phyloP scores from a whole-genome alignment of 345 rosid species.

The Lepidium sativum region DNA sequence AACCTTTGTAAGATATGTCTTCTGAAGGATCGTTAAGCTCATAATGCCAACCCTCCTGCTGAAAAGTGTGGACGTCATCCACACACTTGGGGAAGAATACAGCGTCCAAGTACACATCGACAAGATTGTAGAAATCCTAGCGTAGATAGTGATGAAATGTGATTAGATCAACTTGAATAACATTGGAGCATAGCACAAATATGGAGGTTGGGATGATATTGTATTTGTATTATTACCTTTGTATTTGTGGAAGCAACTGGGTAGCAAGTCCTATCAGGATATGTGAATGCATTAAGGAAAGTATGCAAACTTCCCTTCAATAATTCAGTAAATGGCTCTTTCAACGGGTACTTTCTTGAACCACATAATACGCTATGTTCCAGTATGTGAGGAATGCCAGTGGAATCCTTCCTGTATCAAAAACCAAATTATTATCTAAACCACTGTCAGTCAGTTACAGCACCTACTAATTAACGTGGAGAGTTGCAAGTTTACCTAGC shows the following conservation, averaged over 20 bases:
- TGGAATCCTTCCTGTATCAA: slow-evolving; percentile 68
- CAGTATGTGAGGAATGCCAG: slow-evolving; percentile 88
- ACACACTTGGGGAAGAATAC: slow-evolving; percentile 94
- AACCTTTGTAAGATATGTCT: slow-evolving; percentile 89
- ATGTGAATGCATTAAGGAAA: slow-evolving; percentile 79
- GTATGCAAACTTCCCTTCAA: slow-evolving; percentile 82
- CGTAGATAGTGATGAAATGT: slow-evolving; percentile 11
- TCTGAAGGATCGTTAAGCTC: slow-evolving; percentile 81
- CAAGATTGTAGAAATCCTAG: slow-evolving; percentile 90
- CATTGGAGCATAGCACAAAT: not conserved
- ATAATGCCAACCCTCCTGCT: slow-evolving; percentile 91
- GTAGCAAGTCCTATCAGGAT: slow-evolving; percentile 88
- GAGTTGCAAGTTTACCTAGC: not conserved
- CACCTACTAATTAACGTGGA: not conserved
- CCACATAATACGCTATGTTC: slow-evolving; percentile 92
- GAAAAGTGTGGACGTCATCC: slow-evolving; percentile 77
- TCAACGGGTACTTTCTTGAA: slow-evolving; percentile 79
- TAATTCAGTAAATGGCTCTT: slow-evolving; percentile 85
- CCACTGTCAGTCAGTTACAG: not conserved
- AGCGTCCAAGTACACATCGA: slow-evolving; percentile 92
- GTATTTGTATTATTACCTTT: slow-evolving; percentile 35
- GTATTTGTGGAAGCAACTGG: slow-evolving; percentile 86
- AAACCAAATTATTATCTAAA: not conserved
- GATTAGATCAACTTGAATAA: not conserved
- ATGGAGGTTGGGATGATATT: not conserved